Base-by-base conservation (phyloP, 495 filamentous ascomycete genomes). In the Podospora pseudocomata region DNA sequence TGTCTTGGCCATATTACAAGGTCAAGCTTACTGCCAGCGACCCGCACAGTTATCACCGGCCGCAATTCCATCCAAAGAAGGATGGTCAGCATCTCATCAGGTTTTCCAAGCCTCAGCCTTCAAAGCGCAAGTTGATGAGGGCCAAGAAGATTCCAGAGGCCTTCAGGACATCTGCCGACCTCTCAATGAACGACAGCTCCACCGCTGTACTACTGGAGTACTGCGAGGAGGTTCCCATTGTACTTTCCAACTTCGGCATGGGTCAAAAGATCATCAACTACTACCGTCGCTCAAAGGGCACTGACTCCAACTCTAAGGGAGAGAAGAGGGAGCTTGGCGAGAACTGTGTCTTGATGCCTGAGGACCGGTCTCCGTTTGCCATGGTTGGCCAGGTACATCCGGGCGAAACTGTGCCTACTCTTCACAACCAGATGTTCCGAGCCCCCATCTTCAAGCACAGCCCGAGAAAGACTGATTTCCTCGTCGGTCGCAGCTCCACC, bases 191-290 rank as follows among this genome's bases (percentile, higher is more conserved):
- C 66, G 95, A 99, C 75, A 97, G 94, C 74, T 93, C 96, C 0
- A 89, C 86, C 27, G 88, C 90, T 18, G 81, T 97, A 9, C 83
- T 99, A 18, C 87, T 97, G 39, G 95, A 99, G 79, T 98, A 98
- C 78, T 95, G 92, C 13, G 95, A 99, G 75, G 92, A 98, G 76
- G 90, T 91, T 65, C 95, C 95, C 1, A 90, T 87, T 15, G 91
- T 94, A 66, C 83, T 99, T 69, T 97, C 95, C 7, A 96, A 96
- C 77, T 94, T 97, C 70, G 95, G 94, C 68, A 99, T 99, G 95
- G 94, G 92, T 63, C 94, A 88, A 75, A 90, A 92, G 55, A 87
- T 98, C 55, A 91, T 98, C 79, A 97, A 98, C 73, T 98, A 97
- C 79, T 97, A 97, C 75, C 90, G 95, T 18, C 89, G 93, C 39